phyloP scores from a whole-genome alignment of 345 rosid genomes.

The Corchorus olitorius region DNA sequence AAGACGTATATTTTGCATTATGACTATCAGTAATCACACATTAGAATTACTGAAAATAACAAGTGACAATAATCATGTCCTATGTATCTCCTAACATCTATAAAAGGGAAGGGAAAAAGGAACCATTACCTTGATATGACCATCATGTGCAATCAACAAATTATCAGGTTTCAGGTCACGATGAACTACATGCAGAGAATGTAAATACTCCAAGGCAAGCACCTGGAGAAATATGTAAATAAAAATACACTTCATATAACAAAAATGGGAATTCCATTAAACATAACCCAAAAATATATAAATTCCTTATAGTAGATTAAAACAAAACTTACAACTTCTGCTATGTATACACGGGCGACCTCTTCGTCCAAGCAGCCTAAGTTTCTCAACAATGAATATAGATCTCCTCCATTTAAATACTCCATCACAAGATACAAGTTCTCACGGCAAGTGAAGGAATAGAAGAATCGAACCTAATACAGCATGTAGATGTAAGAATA shows the following conservation, averaged over 20 bases:
- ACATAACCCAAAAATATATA: slow-evolving; percentile 3
- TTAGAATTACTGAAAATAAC: neutral
- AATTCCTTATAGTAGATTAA: neutral
- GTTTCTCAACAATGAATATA: slow-evolving; percentile 93
- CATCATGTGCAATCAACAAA: slow-evolving; percentile 97
- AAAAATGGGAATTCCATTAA: slow-evolving; percentile 5
- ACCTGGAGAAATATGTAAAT: slow-evolving; percentile 48
- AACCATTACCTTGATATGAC: slow-evolving; percentile 85
- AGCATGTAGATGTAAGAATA: slow-evolving; percentile 34
- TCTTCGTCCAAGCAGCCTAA: slow-evolving; percentile 98
- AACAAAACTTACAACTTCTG: slow-evolving; percentile 88
- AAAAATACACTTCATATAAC: slow-evolving; percentile 5
- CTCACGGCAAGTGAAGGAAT: slow-evolving; percentile 98
- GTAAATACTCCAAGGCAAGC: slow-evolving; percentile 96
- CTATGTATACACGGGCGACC: slow-evolving; percentile 95
- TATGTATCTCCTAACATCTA: neutral
- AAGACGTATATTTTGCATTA: neutral
- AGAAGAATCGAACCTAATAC: slow-evolving; percentile 96
- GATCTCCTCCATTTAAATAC: slow-evolving; percentile 98
- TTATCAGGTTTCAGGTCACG: slow-evolving; percentile 99
- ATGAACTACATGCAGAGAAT: slow-evolving; percentile 91
- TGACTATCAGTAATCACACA: neutral
- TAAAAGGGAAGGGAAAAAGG: slow-evolving; percentile 11
- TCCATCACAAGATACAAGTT: slow-evolving; percentile 99
- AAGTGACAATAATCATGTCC: neutral